These are phyloP conservation scores for Rutstroemia sp. DNA, from an alignment of 2,329 filamentous ascomycete genomes.

Conservation along the genomic window DNA sequence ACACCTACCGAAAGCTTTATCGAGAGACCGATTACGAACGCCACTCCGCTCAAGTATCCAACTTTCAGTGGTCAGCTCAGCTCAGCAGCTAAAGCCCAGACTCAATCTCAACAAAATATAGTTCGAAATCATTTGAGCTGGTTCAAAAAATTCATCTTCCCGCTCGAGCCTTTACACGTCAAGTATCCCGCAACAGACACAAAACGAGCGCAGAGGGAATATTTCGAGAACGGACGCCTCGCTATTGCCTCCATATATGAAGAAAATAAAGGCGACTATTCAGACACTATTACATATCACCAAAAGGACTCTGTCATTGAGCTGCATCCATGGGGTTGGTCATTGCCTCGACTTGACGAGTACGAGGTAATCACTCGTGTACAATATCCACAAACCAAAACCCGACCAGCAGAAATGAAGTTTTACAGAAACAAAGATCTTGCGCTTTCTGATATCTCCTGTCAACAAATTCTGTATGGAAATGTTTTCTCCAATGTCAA, in stretches of 20 bases:
- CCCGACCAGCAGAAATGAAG: conserved; percentile 6
- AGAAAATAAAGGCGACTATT: conserved; percentile 15
- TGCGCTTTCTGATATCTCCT: background rate
- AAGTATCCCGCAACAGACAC: conserved; percentile 14
- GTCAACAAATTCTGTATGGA: background rate
- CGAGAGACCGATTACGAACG: no score
- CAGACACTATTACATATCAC: conserved; percentile 10
- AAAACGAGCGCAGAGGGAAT: conserved; percentile 3
- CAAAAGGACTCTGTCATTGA: conserved; percentile 13
- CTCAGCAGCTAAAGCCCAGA: background rate
- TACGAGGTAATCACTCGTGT: background rate
- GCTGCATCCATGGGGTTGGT: conserved; percentile 8
- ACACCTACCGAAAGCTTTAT: no score
- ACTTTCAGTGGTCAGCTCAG: background rate
- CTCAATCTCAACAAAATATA: background rate
- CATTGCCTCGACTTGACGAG: background rate
- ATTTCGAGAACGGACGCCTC: conserved; percentile 11
- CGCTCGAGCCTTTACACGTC: conserved; percentile 7
- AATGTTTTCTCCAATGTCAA: background rate
- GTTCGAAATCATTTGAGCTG: conserved; percentile 2
- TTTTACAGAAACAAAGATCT: background rate
- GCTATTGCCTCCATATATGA: conserved; percentile 15
- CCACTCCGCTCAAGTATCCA: background rate
- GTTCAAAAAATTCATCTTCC: background rate
- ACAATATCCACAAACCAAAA: conserved; percentile 9